These are phyloP conservation scores for Trichoderma polysporum DNA, from an alignment of 2,329 filamentous ascomycete genomes.

Conservation along the genomic window DNA sequence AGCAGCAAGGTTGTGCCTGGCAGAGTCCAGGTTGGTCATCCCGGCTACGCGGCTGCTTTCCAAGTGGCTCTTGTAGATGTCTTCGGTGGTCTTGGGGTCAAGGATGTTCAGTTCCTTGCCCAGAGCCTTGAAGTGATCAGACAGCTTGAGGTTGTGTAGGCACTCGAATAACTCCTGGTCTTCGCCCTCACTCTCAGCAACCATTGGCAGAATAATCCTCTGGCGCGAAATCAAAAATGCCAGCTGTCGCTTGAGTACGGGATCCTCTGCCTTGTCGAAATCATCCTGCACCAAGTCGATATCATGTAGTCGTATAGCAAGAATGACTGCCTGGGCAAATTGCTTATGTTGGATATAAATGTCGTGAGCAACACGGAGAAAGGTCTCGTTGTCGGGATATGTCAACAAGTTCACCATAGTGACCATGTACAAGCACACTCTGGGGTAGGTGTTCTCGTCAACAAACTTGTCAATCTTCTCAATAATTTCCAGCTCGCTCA, in stretches of 20 bases:
- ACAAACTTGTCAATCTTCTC: conserved; percentile 85
- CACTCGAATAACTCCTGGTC: conserved; percentile 77
- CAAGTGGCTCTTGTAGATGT: conserved; percentile 98
- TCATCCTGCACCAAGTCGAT: conserved; percentile 76
- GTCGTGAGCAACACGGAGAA: conserved; percentile 86
- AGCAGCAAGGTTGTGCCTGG: conserved; percentile 90
- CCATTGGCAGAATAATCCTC: conserved; percentile 75
- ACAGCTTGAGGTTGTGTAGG: conserved; percentile 80
- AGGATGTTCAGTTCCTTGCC: conserved; percentile 96
- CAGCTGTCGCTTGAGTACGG: conserved; percentile 85
- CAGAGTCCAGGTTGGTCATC: conserved; percentile 92
- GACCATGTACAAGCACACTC: conserved; percentile 97
- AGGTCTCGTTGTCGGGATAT: conserved; percentile 95
- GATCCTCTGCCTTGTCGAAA: conserved; percentile 77
- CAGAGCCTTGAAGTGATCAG: conserved; percentile 89
- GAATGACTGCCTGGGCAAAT: conserved; percentile 86
- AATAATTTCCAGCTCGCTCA: conserved; percentile 97
- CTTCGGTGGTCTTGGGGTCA: conserved; percentile 94
- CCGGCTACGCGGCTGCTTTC: conserved; percentile 92
- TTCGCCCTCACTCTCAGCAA: conserved; percentile 61
- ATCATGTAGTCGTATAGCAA: conserved; percentile 93
- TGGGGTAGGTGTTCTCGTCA: conserved; percentile 88
- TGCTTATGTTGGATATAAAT: conserved; percentile 95
- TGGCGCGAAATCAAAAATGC: conserved; percentile 91
- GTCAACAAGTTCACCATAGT: conserved; percentile 98